Conservation (phyloP, 192 early-diverging fungal genomes). For the Podila epigama region DNA sequence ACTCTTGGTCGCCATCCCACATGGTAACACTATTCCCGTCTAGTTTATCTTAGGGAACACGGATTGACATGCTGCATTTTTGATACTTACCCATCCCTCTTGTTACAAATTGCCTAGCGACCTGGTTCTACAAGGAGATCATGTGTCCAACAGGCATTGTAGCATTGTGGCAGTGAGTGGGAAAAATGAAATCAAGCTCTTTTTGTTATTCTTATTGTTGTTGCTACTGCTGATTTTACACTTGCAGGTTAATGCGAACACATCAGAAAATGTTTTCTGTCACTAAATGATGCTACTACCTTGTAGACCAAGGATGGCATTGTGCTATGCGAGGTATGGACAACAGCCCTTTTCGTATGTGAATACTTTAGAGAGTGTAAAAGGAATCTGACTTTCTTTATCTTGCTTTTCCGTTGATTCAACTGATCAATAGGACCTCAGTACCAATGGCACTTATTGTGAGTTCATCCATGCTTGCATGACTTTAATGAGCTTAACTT, state of each 20-base stretch:
- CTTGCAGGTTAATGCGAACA: no score
- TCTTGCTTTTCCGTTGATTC: background rate
- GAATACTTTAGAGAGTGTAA: no score
- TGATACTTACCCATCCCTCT: background rate
- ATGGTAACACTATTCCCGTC: slow-evolving; percentile 5
- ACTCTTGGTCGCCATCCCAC: slow-evolving; percentile 18
- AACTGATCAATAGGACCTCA: slow-evolving; percentile 51
- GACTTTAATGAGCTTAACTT: background rate
- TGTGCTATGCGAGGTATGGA: slow-evolving; percentile 27
- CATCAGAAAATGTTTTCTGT: no score
- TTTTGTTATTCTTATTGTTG: no score
- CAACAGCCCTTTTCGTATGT: background rate
- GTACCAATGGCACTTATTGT: slow-evolving; percentile 66
- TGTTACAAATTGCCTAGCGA: slow-evolving; percentile 7
- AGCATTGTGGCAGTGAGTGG: slow-evolving; percentile 4
- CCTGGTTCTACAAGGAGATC: slow-evolving; percentile 6
- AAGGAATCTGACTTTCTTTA: background rate
- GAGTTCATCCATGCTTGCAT: background rate
- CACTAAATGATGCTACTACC: background rate
- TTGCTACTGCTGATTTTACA: no score
- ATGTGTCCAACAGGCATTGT: slow-evolving; percentile 24
- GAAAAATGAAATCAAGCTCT: no score
- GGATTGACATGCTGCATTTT: background rate
- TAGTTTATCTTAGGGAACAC: background rate
- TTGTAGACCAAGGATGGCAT: slow-evolving; percentile 14